A percentile compares a stretch with the other conserved stretches of the same genome.
Conservation (phyloP, 305 asterid genomes). For the Petunia hybrid region DNA sequence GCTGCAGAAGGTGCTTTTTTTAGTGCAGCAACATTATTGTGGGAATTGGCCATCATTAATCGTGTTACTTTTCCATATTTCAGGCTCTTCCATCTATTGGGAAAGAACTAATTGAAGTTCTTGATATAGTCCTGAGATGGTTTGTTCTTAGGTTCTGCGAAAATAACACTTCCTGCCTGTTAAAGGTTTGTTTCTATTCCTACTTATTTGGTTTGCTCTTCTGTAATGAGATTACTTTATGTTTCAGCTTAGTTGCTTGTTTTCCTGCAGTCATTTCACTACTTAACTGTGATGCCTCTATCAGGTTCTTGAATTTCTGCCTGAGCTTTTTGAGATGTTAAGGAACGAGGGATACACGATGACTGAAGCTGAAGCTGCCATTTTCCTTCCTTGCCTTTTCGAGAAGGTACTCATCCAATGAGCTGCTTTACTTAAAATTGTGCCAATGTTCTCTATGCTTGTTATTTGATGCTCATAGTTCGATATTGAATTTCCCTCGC, state of each 20-base stretch:
- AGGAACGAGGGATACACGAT: slow-evolving; percentile 83
- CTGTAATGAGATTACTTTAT: background rate
- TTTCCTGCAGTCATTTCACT: slow-evolving; percentile 26
- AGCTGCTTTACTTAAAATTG: slow-evolving; percentile 19
- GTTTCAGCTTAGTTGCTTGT: background rate
- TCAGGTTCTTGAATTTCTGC: slow-evolving; percentile 98
- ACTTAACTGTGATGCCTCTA: slow-evolving; percentile 34
- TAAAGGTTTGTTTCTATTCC: slow-evolving; percentile 62
- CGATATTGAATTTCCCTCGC: background rate
- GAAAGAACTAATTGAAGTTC: slow-evolving; percentile 85
- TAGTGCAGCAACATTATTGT: slow-evolving; percentile 10
- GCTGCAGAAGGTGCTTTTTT: slow-evolving; percentile 83
- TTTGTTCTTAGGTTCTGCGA: slow-evolving; percentile 92
- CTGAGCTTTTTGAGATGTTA: slow-evolving; percentile 88
- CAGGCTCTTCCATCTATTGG: slow-evolving; percentile 86
- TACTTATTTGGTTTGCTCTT: slow-evolving; percentile 20
- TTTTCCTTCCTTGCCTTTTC: slow-evolving; percentile 91
- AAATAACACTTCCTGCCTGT: slow-evolving; percentile 91
- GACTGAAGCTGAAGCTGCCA: slow-evolving; percentile 98
- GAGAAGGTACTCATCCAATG: slow-evolving; percentile 72
- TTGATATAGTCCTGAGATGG: slow-evolving; percentile 93
- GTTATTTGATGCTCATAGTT: slow-evolving; percentile 12
- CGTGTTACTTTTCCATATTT: slow-evolving; percentile 42
- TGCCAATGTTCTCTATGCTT: slow-evolving; percentile 7
- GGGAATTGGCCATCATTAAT: slow-evolving; percentile 38